Percentiles rank a stretch among this genome's conserved stretches.
phyloP scores from a whole-genome alignment of 2,329 filamentous ascomycete genomes.

The Alternaria sp. region DNA sequence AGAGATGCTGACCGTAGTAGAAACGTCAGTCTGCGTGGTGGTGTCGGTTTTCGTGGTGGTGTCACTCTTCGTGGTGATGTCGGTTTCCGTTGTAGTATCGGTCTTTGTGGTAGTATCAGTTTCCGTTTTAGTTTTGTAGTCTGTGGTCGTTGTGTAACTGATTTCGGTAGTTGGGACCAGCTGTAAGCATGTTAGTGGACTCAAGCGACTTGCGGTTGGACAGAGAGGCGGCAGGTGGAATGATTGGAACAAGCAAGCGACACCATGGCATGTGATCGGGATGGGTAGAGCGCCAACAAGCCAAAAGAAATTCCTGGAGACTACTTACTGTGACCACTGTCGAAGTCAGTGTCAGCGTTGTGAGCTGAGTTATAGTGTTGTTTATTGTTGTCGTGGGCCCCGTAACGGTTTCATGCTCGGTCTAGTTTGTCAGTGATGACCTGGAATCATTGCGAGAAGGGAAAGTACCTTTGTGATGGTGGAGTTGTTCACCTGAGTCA shows the following conservation, averaged over 20 bases:
- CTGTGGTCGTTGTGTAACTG: conserved; percentile 20
- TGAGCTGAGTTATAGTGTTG: conserved; percentile 20
- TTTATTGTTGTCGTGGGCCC: conserved; percentile 18
- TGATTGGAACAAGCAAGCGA: not conserved
- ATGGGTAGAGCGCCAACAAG: not conserved
- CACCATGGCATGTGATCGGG: not conserved
- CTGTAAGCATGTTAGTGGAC: not conserved
- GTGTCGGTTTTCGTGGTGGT: not conserved
- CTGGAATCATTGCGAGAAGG: no score
- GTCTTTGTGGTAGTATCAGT: not conserved
- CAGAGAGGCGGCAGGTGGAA: not conserved
- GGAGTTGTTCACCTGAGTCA: conserved; percentile 9
- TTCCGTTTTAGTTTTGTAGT: not conserved
- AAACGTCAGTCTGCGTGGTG: conserved; percentile 16
- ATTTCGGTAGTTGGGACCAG: conserved; percentile 28
- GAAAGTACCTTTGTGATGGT: conserved; percentile 15
- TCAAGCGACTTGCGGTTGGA: not conserved
- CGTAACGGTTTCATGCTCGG: not conserved
- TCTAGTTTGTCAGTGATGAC: conserved; percentile 1
- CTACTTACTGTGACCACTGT: conserved; percentile 28
- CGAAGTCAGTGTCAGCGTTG: conserved; percentile 25
- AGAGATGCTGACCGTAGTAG: conserved; percentile 26
- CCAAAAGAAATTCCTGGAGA: not conserved
- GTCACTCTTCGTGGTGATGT: not conserved
- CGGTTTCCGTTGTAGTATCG: conserved; percentile 17